Evolutionary conservation across 352 stramenopile genomes (phyloP), one percentile per base, ranked within the genome.

Genomic region (Phytopythium mirpurense): DNA sequence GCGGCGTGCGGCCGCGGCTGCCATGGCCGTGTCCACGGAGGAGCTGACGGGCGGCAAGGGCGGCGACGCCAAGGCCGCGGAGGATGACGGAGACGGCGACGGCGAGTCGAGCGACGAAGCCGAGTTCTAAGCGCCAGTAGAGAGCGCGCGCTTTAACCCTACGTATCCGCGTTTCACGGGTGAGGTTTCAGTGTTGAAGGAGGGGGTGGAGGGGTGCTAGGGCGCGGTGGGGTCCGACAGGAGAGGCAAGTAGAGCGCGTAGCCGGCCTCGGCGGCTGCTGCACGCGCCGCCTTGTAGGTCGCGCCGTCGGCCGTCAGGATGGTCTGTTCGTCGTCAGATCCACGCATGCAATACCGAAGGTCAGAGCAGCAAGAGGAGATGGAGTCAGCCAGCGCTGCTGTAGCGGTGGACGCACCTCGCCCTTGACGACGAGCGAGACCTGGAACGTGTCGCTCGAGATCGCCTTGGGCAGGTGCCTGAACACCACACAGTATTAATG

Each of bases 71-170:
- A 48, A 37, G 53, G 46, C 37, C 36, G 54, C 26, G 4, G 53
- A 57, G 35, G 60, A 56, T 2, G 67, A 56, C 14, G 75, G 74
- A 31, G 73, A 90, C n/a, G 82, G 88, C 41, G 82, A 90, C 44
- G 83, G 84, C 45, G 77, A 86, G 45, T 86, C 81, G 48, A 93
- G 82, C 56, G 82, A 90, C 53, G 82, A 93, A 61, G 83, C 83
- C 42, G 83, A 94, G 60, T 94, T 94, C 57, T 94, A 88, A 73
- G 47, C 44, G 14, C 18, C 12, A n/a, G n/a, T n/a, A n/a, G n/a
- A n/a, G n/a, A n/a, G 29, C 29, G 29, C 29, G 29, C 29, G 29
- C n/a, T n/a, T n/a, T n/a, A 32, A 32, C 29, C 5, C 29, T 32
- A 32, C 29, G 29, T 10, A n/a, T n/a, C n/a, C n/a, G n/a, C n/a